Evolutionary conservation across 2,329 filamentous ascomycete genomes (phyloP).

Genomic region (Fusarium setosum): DNA sequence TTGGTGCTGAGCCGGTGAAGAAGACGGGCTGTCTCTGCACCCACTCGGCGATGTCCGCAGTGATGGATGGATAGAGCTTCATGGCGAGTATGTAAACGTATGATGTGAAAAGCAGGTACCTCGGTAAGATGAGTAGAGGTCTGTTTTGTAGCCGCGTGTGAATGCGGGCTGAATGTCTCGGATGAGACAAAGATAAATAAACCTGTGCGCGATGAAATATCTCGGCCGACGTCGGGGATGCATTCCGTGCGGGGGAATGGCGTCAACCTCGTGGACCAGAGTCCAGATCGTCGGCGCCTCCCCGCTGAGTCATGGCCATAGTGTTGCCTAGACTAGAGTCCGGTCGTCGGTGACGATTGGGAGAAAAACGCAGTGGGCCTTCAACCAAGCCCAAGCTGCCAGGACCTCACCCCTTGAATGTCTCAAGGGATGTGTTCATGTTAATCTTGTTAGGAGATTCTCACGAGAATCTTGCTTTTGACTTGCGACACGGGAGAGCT

Average conservation of each 20-base stretch:
- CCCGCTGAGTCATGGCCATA: constrained; percentile 31
- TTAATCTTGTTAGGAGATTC: constrained; percentile 8
- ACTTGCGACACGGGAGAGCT: constrained; percentile 11
- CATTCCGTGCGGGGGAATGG: constrained; percentile 36
- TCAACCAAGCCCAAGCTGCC: constrained; percentile 34
- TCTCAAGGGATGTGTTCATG: constrained; percentile 15
- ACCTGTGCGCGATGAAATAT: constrained; percentile 19
- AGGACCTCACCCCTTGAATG: constrained; percentile 15
- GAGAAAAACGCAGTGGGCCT: constrained; percentile 29
- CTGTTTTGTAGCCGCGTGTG: constrained; percentile 24
- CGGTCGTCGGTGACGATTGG: constrained; percentile 35
- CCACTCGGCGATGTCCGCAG: constrained; percentile 69
- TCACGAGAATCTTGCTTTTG: constrained; percentile 14
- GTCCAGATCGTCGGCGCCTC: constrained; percentile 19
- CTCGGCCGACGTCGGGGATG: constrained; percentile 13
- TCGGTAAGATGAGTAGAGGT: constrained; percentile 21
- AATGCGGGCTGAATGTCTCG: constrained; percentile 27
- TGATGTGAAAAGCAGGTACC: constrained; percentile 33
- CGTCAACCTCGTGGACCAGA: constrained; percentile 18
- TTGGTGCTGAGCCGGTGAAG: constrained; percentile 79
- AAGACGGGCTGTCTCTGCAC: constrained; percentile 76
- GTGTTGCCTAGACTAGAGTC: constrained; percentile 14
- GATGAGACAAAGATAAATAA: constrained; percentile 18
- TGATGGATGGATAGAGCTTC: constrained; percentile 69
- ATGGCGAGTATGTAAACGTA: constrained; percentile 53